Base-by-base conservation (phyloP, 139 green algal species). In the Picochlorum sp. region DNA sequence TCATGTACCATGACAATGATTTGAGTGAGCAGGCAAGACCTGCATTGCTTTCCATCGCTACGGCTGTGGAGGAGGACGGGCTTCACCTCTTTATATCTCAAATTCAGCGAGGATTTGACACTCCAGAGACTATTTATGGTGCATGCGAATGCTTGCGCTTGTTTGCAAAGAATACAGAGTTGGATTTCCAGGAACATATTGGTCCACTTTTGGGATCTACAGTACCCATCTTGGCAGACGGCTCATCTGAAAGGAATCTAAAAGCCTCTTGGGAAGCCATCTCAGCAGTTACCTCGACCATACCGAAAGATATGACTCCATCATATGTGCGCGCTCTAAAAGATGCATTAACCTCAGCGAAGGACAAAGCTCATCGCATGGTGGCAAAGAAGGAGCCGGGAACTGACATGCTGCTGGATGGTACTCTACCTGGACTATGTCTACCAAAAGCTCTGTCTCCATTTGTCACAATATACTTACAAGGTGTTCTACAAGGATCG, bases 401-500 rank as follows among this genome's bases (percentile, higher is more conserved):
- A 47, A n/a, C 39, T 12, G 39, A n/a, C 39, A 47, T 7, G 20
- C 18, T n/a, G 22, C 18, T 16, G 22, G 47, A 72, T 13, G 59
- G 88, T 29, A 59, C 83, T 25, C 64, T 98, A 37, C 70, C 83
- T 0, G 91, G 91, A 3, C 81, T 98, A 51, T 89, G 80, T 70
- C 64, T 89, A 26, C 88, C 88, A 41, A 91, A 92, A 66, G 90
- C 82, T 0, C 76, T 98, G 32, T 64, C 64, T 31, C 89, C 93
- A 1, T 55, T 98, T 40, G 67, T 97, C 59, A 88, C 87, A 26
- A 83, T 98, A 61, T 99, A 91, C 77, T 76, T 98, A 31, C 79
- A 92, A 65, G 91, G 82, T 6, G 73, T 93, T 57, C 68, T 92
- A 49, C 73, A 88, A 75, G 85, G 83, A 33, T 68, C 59, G 18